phyloP scores from a whole-genome alignment of 2,329 filamentous ascomycete species.

The Lachnum nothofagi region DNA sequence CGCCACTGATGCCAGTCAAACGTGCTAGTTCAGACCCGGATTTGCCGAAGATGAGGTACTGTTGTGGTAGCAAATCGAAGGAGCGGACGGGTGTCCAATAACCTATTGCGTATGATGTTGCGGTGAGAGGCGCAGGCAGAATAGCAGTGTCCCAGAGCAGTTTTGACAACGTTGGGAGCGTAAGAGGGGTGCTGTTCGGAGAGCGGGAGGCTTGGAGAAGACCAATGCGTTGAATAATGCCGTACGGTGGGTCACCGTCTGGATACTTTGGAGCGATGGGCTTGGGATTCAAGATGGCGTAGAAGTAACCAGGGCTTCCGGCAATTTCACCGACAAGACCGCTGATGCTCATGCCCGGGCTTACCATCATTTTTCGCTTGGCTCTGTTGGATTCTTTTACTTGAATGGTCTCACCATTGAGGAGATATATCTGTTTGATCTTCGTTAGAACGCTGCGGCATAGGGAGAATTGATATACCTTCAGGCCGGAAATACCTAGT shows the following conservation, averaged over 20 bases:
- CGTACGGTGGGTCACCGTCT: no score
- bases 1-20: slow-evolving; percentile 9
- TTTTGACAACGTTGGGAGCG: slow-evolving; percentile 1
- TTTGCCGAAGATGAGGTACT: slow-evolving; percentile 7
- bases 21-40: background rate
- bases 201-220: slow-evolving; percentile 12
- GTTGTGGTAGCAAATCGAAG: slow-evolving; percentile 11
- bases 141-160: slow-evolving; percentile 10
- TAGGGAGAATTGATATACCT: slow-evolving; percentile 3
- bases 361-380: slow-evolving; percentile 6
- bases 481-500: slow-evolving; percentile 11
- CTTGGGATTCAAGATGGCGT: no score
- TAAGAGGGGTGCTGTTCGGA: background rate
- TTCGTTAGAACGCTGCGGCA: no score
- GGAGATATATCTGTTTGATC: background rate
- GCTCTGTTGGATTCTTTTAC: slow-evolving; percentile 3
- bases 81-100: slow-evolving; percentile 14
- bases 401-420: slow-evolving; percentile 3
- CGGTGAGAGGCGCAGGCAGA: slow-evolving; percentile 5
- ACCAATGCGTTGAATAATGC: slow-evolving; percentile 14
- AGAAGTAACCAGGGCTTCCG: no score
- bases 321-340: slow-evolving; percentile 7
- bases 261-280: no score
- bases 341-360: slow-evolving; percentile 5
- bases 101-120: slow-evolving; percentile 8